phyloP scores from a whole-genome alignment of 1,284 basidiomycete species.

The Xerocomus cyaneibrunnescens region DNA sequence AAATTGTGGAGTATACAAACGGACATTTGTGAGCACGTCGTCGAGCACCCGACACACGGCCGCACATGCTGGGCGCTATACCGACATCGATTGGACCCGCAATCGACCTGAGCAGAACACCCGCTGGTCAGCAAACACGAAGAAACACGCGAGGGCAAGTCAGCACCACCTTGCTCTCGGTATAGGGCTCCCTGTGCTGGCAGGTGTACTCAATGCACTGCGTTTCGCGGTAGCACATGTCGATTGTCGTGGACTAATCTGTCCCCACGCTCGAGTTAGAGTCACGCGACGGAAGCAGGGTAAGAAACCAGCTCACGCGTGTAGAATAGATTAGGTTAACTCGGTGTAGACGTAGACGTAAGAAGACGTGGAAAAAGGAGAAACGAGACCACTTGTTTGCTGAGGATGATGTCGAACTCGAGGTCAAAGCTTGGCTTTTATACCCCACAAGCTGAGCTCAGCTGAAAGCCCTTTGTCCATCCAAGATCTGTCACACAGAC shows the following conservation, averaged over 20 bases:
- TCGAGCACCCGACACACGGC: constrained; percentile 35
- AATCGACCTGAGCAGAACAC: constrained; percentile 38
- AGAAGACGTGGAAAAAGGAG: neutral
- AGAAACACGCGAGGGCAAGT: neutral
- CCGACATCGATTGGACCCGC: constrained; percentile 38
- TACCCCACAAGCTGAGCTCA: constrained; percentile 18
- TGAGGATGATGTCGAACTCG: constrained; percentile 1
- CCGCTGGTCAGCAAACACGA: constrained; percentile 23
- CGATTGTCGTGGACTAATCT: constrained; percentile 11
- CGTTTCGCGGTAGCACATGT: constrained; percentile 33
- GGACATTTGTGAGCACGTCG: constrained; percentile 40
- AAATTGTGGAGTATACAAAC: neutral
- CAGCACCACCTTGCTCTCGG: constrained; percentile 29
- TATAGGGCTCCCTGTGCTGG: constrained; percentile 27
- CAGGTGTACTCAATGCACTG: constrained; percentile 27
- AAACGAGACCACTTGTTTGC: neutral
- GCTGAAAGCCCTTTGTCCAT: constrained; percentile 19
- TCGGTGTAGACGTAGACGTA: constrained; percentile 4
- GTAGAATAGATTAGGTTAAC: constrained; percentile 27
- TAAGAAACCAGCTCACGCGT: constrained; percentile 14
- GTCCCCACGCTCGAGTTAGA: constrained; percentile 14
- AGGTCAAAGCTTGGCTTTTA: constrained; percentile 16
- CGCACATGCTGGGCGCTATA: constrained; percentile 39
- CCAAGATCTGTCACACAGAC: constrained; percentile 12
- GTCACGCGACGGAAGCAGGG: neutral